Evolutionary conservation across 331 rosid species (phyloP).

Genomic region (Spiraea crenata): DNA sequence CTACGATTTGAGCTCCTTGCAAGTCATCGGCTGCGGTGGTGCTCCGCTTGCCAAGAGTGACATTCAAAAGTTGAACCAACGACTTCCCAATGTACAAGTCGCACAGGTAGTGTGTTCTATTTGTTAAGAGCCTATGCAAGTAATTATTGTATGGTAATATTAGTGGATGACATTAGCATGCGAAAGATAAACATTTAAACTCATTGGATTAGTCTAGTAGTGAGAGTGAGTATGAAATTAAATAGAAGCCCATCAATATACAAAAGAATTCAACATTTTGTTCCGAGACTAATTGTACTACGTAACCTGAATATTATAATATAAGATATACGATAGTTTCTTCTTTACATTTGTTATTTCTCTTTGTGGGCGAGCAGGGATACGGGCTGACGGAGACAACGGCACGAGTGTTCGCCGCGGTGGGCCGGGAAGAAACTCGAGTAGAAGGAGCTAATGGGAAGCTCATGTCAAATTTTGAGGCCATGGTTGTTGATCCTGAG

Average conservation of each 20-base stretch:
- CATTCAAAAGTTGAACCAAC: slow-evolving; percentile 10
- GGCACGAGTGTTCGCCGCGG: slow-evolving; percentile 24
- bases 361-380: slow-evolving; percentile 7
- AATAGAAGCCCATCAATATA: too few relatives aligned
- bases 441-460: slow-evolving; percentile 30
- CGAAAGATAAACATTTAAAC: too few relatives aligned
- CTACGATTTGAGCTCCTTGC: slow-evolving; percentile 25
- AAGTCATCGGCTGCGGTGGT: slow-evolving; percentile 21
- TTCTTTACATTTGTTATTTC: too few relatives aligned
- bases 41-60: slow-evolving; percentile 30
- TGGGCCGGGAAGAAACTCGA: slow-evolving; percentile 24
- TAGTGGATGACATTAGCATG: too few relatives aligned
- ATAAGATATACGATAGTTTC: too few relatives aligned
- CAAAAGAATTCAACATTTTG: too few relatives aligned
- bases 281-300: too few relatives aligned
- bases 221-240: too few relatives aligned
- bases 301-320: too few relatives aligned
- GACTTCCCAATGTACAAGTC: slow-evolving; percentile 26
- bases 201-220: too few relatives aligned
- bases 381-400: slow-evolving; percentile 37
- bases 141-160: too few relatives aligned
- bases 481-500: slow-evolving; percentile 31
- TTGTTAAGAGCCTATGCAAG: too few relatives aligned
- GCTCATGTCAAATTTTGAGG: slow-evolving; percentile 26
- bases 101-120: slow-evolving; percentile 15